Evolutionary conservation across 2,329 filamentous ascomycete species (phyloP).

Genomic region (Arthrobotrys conoides): DNA sequence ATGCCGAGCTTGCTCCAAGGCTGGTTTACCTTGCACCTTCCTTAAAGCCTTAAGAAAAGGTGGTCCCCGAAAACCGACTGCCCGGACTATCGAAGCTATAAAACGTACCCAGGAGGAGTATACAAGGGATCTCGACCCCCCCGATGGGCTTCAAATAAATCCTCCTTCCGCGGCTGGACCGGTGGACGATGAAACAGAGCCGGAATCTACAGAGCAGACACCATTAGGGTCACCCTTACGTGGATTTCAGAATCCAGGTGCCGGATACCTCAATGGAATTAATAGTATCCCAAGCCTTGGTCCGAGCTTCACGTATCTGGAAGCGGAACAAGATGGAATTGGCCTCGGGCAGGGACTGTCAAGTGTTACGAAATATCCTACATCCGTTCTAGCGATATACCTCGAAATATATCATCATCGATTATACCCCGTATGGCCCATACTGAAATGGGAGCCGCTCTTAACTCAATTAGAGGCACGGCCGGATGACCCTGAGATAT

Average conservation of each 20-base stretch:
- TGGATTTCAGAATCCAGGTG: constrained; percentile 25
- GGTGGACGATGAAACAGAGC: constrained; percentile 50
- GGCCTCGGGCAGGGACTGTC: constrained; percentile 52
- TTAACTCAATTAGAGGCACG: constrained; percentile 39
- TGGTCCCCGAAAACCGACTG: constrained; percentile 69
- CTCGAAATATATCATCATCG: constrained; percentile 57
- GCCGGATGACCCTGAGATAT: constrained; percentile 53
- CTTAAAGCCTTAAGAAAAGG: constrained; percentile 68
- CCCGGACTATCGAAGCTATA: constrained; percentile 69
- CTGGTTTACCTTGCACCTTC: constrained; percentile 71
- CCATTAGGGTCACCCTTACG: constrained; percentile 37
- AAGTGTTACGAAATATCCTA: constrained; percentile 45
- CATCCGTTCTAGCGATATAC: constrained; percentile 49
- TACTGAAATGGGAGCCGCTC: constrained; percentile 51
- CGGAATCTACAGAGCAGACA: constrained; percentile 48
- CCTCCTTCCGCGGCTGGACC: neutral
- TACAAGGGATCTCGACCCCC: constrained; percentile 26
- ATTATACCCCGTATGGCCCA: constrained; percentile 58
- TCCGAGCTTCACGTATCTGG: constrained; percentile 49
- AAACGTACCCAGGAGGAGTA: constrained; percentile 64
- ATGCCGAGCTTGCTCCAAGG: constrained; percentile 69
- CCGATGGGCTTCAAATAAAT: constrained; percentile 27
- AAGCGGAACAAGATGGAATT: constrained; percentile 52
- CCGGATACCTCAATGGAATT: constrained; percentile 25
- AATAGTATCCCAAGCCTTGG: constrained; percentile 10